Evolutionary conservation across 2,329 filamentous ascomycete genomes (phyloP), one percentile per base, ranked within the genome.

Genomic region (Parascedosporium putredinis): DNA sequence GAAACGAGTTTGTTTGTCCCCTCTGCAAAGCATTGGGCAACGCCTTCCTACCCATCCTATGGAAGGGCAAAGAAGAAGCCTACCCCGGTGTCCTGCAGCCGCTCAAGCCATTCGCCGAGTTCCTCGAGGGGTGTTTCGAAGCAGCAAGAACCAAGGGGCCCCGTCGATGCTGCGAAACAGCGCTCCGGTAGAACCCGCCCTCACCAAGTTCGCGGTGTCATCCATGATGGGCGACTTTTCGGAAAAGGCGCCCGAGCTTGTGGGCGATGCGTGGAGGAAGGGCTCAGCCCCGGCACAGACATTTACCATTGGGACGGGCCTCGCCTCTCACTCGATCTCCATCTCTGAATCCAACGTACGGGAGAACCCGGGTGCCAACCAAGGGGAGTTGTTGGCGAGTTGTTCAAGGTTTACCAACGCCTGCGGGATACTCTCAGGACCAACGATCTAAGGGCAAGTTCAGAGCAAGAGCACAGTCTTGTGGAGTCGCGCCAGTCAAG

Each of bases 1-100:
- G 79, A 40, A 86, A 94, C 54, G 93, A 98, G 59, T 98, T 98
- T 63, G 86, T 97, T 50, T 98, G 93, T 58, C 93, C 93, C 1
- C 74, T 98, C 1, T 98, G 93, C 71, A 98, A 98, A 66, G 94
- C 93, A 3, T 74, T 98, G 1, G 93, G 93, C 2, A 98, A 98
- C 62, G 80, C 88, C 0, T 98, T 98, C 67, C 65, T 98, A 33
- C 94, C 94, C 0, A 88, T 98, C 54, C 83, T 95, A 33, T 98
- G 93, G 93, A 94, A 90, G 62, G 86, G 86, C 23, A 84, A 94
- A 60, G 87, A 94, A 57, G 87, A 95, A 61, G 79, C 82, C 2
- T 88, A 90, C 54, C 83, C 88, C 0, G 84, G 86, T 3, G 74
- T 79, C n/a, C 68, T 96, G 33, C 74, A 80, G 47, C 68, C 81